These are phyloP conservation scores for Apiotrichum sp. DNA, from an alignment of 1,284 basidiomycete species.

Conservation along the genomic window DNA sequence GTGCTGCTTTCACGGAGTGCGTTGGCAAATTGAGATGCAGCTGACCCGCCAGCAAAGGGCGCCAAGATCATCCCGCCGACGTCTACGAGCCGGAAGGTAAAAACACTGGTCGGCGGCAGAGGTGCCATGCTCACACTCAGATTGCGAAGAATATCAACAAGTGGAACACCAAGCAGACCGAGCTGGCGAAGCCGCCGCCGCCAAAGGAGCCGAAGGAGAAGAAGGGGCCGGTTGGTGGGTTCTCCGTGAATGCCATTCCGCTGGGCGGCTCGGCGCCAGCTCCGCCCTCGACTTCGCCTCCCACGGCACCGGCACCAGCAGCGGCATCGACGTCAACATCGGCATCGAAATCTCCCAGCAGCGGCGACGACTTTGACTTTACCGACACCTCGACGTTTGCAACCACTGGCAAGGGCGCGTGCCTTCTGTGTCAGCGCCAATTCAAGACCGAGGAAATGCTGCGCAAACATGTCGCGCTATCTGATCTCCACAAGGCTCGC, in stretches of 20 bases:
- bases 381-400: slow-evolving; percentile 53
- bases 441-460: slow-evolving; percentile 81
- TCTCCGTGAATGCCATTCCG: slow-evolving; percentile 30
- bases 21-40: slow-evolving; percentile 2
- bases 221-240: slow-evolving; percentile 22
- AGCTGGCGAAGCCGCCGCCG: slow-evolving; percentile 50
- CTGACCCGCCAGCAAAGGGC: slow-evolving; percentile 35
- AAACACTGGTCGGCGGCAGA: slow-evolving; percentile 9
- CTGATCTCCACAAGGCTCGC: slow-evolving; percentile 84
- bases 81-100: slow-evolving; percentile 81
- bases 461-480: slow-evolving; percentile 78
- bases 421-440: slow-evolving; percentile 81
- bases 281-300: neutral
- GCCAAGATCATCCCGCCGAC: slow-evolving; percentile 72
- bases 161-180: slow-evolving; percentile 89
- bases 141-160: slow-evolving; percentile 83
- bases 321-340: too few species aligned
- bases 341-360: too few species aligned
- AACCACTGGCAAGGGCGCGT: slow-evolving; percentile 57
- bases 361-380: slow-evolving; percentile 64
- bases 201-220: slow-evolving; percentile 19
- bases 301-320: neutral
- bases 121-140: slow-evolving; percentile 46
- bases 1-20: slow-evolving; percentile 44
- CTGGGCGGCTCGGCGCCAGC: slow-evolving; percentile 6